phyloP scores from a whole-genome alignment of 2,329 filamentous ascomycete genomes.

The Thielaviopsis punctulata region DNA sequence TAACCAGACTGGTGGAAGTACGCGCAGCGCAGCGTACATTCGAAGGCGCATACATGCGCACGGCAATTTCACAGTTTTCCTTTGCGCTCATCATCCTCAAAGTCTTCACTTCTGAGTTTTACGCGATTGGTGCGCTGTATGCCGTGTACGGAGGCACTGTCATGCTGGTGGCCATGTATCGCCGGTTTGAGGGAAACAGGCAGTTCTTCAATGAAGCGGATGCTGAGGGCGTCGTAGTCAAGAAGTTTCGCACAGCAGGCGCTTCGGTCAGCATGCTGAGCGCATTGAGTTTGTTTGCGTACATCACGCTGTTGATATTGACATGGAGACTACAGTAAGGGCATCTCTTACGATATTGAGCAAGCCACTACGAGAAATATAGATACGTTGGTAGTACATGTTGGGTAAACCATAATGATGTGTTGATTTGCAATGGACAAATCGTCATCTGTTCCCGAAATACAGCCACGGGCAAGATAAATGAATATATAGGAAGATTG shows the following conservation, averaged over 20 bases:
- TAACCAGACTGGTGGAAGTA: constrained; percentile 68
- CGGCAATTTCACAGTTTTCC: constrained; percentile 83
- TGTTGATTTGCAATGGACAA: too few species aligned
- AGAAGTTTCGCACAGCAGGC: constrained; percentile 45
- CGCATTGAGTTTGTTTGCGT: constrained; percentile 37
- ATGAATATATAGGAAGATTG: too few species aligned
- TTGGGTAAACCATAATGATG: too few species aligned
- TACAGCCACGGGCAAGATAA: too few species aligned
- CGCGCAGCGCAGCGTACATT: constrained; percentile 92
- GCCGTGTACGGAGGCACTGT: constrained; percentile 80
- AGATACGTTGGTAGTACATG: neutral
- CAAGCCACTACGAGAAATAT: neutral
- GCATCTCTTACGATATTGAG: neutral
- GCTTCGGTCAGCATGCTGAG: constrained; percentile 44
- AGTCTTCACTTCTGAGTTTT: constrained; percentile 94
- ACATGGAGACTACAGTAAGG: constrained; percentile 24
- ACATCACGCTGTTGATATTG: constrained; percentile 38
- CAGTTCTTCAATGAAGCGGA: constrained; percentile 59
- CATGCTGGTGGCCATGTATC: constrained; percentile 65
- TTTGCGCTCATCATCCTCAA: constrained; percentile 89
- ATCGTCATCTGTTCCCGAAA: too few species aligned
- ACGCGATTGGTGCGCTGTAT: constrained; percentile 89
- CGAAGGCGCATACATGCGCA: constrained; percentile 91
- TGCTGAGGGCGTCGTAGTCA: constrained; percentile 22
- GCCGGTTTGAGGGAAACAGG: constrained; percentile 77